Base-by-base conservation (phyloP, 495 filamentous ascomycete species). In the Aspergillus diversus region DNA sequence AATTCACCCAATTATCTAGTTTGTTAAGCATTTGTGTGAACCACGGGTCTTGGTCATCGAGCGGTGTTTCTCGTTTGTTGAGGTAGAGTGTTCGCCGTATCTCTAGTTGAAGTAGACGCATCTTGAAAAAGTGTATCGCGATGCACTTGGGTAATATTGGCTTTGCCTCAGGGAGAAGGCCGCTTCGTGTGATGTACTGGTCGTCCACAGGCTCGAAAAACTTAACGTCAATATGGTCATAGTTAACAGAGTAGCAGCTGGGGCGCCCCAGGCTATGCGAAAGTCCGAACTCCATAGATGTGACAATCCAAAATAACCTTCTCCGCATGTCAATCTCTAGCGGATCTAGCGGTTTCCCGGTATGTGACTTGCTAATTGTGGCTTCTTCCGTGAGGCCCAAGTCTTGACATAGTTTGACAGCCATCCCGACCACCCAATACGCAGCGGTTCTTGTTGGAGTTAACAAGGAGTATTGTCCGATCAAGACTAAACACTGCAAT, bases 341-440 rank as follows among this genome's bases (percentile, higher is more conserved):
- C 0, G 85, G 79, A 69, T 93, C 86, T 34, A 85, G 66, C 4
- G 65, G 64, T 39, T 78, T 69, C 11, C 83, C 75, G 56, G 75
- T 71, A 3, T 75, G 77, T 35, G 85, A 82, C 63, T 84, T 67
- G 43, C 76, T 84, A 55, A 97, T 90, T 11, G 92, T 95, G 65
- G 89, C 89, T 76, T 97, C 94, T 67, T 96, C 91, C 15, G 86
- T 85, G 57, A 96, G 81, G 5, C 92, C 92, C 32, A 97, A 79
- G 53, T 96, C 89, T 69, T 97, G 93, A 70, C 89, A 90, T 32
- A 98, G 84, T 70, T 90, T 89, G 16, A 89, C 88, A 15, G 91
- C 92, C 37, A 93, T 84, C 12, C 94, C 94, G 47, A 96, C 86
- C 35, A 98, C 86, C 80, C 96, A 97, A 73, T 96, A 98, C 43